A percentile compares a stretch with the other conserved stretches of the same genome.
Evolutionary conservation across 495 filamentous ascomycete species (phyloP).

Genomic region (Aspergillus nanangensis): DNA sequence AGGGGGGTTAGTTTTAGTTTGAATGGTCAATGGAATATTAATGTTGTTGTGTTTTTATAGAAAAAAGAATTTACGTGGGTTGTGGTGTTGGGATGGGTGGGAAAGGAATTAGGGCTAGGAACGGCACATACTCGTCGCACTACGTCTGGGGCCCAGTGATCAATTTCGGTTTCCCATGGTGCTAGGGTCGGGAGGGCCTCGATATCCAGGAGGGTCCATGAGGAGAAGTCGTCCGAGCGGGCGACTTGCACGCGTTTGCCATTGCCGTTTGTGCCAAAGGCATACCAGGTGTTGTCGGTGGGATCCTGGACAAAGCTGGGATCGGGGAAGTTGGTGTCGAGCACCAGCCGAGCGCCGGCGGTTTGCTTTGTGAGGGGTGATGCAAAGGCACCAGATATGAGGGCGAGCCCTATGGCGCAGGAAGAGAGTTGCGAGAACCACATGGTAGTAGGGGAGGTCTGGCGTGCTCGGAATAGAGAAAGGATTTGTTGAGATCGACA

Average conservation of each 20-base stretch:
- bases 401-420: slow-evolving; percentile 3
- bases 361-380: slow-evolving; percentile 9
- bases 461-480: not conserved
- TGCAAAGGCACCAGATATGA: slow-evolving; percentile 3
- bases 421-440: slow-evolving; percentile 3
- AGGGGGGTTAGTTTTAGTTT: not conserved
- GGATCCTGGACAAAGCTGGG: slow-evolving; percentile 28
- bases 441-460: slow-evolving; percentile 1
- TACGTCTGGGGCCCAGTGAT: slow-evolving; percentile 36
- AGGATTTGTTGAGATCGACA: not conserved
- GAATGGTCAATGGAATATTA: no score
- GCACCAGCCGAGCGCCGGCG: slow-evolving; percentile 21
- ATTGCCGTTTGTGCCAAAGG: slow-evolving; percentile 38
- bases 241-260: slow-evolving; percentile 34
- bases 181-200: slow-evolving; percentile 31
- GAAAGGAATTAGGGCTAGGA: not conserved
- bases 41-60: no score
- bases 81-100: not conserved
- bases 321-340: slow-evolving; percentile 34
- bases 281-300: slow-evolving; percentile 31
- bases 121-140: slow-evolving; percentile 23
- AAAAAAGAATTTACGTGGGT: no score
- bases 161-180: slow-evolving; percentile 26
- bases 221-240: slow-evolving; percentile 21
- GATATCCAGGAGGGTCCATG: slow-evolving; percentile 30